Conservation (phyloP, 495 filamentous ascomycete genomes). For the Neurospora hispaniola region DNA sequence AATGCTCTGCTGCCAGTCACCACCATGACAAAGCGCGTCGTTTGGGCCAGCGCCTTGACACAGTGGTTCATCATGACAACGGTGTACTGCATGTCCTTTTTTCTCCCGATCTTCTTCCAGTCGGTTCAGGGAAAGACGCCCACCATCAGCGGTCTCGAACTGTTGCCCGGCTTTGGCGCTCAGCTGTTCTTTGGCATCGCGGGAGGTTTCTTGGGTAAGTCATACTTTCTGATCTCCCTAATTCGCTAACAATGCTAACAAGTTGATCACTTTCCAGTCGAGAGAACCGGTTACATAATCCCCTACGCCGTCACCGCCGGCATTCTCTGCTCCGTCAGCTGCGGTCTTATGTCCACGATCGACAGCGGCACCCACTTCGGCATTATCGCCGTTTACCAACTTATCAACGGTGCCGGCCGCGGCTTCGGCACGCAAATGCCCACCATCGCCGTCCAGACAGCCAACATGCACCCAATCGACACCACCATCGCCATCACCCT, state of each 20-base stretch:
- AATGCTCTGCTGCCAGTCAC: slow-evolving; percentile 57
- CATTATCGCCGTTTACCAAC: slow-evolving; percentile 54
- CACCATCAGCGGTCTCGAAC: slow-evolving; percentile 41
- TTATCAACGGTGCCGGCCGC: slow-evolving; percentile 54
- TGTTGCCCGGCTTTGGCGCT: slow-evolving; percentile 35
- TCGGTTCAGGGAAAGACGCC: slow-evolving; percentile 43
- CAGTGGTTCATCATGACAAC: slow-evolving; percentile 42
- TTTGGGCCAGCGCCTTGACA: slow-evolving; percentile 40
- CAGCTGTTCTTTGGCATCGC: slow-evolving; percentile 38
- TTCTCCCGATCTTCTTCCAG: slow-evolving; percentile 63
- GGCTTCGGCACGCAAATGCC: slow-evolving; percentile 51
- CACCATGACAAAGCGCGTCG: slow-evolving; percentile 52
- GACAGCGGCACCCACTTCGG: slow-evolving; percentile 27
- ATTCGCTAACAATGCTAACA: background rate
- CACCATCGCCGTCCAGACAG: slow-evolving; percentile 40
- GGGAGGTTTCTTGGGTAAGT: slow-evolving; percentile 35
- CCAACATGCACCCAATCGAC: slow-evolving; percentile 35
- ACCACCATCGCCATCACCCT: slow-evolving; percentile 48
- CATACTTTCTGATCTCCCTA: slow-evolving; percentile 20
- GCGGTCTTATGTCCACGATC: slow-evolving; percentile 52
- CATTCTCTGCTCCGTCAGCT: slow-evolving; percentile 43
- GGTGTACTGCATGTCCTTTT: slow-evolving; percentile 52
- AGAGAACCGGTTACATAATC: slow-evolving; percentile 45
- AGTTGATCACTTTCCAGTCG: background rate
- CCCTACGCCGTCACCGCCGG: slow-evolving; percentile 44